phyloP scores from a whole-genome alignment of 257 asterid genomes.

The Hygrophila difformis region DNA sequence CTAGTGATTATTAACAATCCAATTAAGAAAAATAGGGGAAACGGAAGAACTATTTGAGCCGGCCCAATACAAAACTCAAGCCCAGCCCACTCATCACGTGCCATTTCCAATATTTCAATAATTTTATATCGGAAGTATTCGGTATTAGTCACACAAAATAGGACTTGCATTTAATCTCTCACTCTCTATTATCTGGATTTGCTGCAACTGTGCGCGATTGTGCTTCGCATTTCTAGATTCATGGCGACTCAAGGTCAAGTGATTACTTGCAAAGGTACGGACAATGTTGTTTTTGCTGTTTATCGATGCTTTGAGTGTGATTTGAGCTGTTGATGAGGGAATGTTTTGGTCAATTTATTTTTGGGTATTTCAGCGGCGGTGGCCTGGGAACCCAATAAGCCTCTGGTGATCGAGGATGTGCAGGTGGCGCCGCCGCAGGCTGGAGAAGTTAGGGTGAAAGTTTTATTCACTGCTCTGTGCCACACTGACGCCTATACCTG shows the following conservation, averaged over 20 bases:
- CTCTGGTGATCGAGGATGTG: constrained; percentile 78
- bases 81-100: no score
- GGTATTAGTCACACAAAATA: no score
- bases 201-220: constrained; percentile 12
- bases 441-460: constrained; percentile 77
- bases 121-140: no score
- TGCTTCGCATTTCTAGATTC: constrained; percentile 1
- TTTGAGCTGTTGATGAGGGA: not conserved
- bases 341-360: not conserved
- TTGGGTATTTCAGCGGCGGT: constrained; percentile 49
- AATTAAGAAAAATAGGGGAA: no score
- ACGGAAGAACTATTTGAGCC: no score
- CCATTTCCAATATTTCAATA: no score
- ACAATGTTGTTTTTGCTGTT: not conserved
- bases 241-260: constrained; percentile 88
- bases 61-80: no score
- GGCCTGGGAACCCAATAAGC: constrained; percentile 98
- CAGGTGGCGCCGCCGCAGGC: constrained; percentile 96
- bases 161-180: not conserved
- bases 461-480: constrained; percentile 75
- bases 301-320: not conserved
- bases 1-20: no score
- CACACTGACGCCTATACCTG: constrained; percentile 95
- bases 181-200: no score
- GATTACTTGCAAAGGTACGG: constrained; percentile 83